phyloP scores from a whole-genome alignment of 2,329 filamentous ascomycete genomes.

The Dactylonectria estremocensis region DNA sequence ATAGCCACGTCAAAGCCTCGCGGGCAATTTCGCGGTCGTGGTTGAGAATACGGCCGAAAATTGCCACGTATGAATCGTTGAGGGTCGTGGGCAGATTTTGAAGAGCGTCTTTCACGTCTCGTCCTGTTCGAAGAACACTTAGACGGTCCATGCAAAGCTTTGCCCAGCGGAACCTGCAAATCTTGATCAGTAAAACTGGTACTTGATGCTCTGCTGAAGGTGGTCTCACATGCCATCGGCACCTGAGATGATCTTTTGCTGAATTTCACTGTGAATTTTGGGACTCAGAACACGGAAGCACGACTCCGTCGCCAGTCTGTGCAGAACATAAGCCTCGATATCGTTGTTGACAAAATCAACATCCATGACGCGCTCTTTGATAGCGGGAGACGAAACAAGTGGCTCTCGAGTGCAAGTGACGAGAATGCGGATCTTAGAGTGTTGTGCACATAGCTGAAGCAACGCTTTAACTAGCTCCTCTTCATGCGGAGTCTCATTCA shows the following conservation, averaged over 20 bases:
- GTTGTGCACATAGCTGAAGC: slow-evolving; percentile 33
- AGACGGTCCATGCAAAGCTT: slow-evolving; percentile 48
- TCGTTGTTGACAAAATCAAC: slow-evolving; percentile 39
- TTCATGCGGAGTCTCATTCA: slow-evolving; percentile 42
- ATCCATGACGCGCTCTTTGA: slow-evolving; percentile 37
- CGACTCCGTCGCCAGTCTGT: slow-evolving; percentile 37
- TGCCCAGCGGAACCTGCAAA: slow-evolving; percentile 48
- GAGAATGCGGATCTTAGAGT: slow-evolving; percentile 37
- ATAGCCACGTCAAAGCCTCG: slow-evolving; percentile 47
- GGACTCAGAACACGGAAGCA: slow-evolving; percentile 37
- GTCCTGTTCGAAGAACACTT: slow-evolving; percentile 39
- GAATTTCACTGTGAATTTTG: slow-evolving; percentile 42
- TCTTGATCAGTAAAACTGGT: not conserved
- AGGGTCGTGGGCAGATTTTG: slow-evolving; percentile 43
- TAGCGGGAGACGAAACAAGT: slow-evolving; percentile 2
- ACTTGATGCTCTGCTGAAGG: not conserved
- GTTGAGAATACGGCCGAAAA: slow-evolving; percentile 41
- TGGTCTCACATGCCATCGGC: slow-evolving; percentile 45
- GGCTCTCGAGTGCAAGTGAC: slow-evolving; percentile 42
- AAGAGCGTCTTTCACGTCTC: slow-evolving; percentile 41
- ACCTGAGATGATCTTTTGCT: slow-evolving; percentile 35
- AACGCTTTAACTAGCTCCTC: slow-evolving; percentile 34
- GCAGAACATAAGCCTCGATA: slow-evolving; percentile 43
- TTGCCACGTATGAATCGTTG: slow-evolving; percentile 43
- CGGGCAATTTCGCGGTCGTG: slow-evolving; percentile 44